These are phyloP conservation scores for Beta lomatogona DNA, from an alignment of 179 eudicot species.

Conservation along the genomic window DNA sequence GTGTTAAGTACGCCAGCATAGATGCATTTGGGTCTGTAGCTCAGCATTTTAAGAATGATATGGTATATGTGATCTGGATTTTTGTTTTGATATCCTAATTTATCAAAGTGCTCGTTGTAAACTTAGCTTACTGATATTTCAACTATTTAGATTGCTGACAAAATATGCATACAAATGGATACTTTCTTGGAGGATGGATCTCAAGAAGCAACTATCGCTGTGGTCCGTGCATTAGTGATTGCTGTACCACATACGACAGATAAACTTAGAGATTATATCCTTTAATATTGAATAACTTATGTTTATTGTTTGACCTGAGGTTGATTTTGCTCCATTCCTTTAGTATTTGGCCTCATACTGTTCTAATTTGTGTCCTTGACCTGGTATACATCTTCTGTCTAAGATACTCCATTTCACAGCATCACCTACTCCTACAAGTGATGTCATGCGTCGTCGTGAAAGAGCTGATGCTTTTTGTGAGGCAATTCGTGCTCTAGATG, in stretches of 20 bases:
- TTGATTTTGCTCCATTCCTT: neutral
- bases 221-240: constrained; percentile 88
- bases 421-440: constrained; percentile 57
- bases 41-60: constrained; percentile 88
- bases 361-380: constrained; percentile 57
- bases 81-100: neutral
- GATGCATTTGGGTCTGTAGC: constrained; percentile 99
- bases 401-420: constrained; percentile 85
- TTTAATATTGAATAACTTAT: constrained; percentile 18
- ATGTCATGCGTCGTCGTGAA: constrained; percentile 77
- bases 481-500: constrained; percentile 97
- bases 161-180: constrained; percentile 99
- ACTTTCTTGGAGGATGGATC: constrained; percentile 99
- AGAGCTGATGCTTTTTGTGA: constrained; percentile 95
- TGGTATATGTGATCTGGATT: constrained; percentile 45
- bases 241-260: constrained; percentile 95
- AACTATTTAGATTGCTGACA: constrained; percentile 75
- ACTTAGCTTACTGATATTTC: constrained; percentile 32
- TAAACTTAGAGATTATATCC: constrained; percentile 98
- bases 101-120: constrained; percentile 6
- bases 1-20: constrained; percentile 89
- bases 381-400: constrained; percentile 72
- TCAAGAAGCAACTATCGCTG: constrained; percentile 91
- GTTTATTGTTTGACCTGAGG: neutral
- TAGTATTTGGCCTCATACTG: neutral